A percentile compares a stretch with the other conserved stretches of the same genome.
Conservation (phyloP, 169 alveolate species). For the Plasmodium sp. region DNA sequence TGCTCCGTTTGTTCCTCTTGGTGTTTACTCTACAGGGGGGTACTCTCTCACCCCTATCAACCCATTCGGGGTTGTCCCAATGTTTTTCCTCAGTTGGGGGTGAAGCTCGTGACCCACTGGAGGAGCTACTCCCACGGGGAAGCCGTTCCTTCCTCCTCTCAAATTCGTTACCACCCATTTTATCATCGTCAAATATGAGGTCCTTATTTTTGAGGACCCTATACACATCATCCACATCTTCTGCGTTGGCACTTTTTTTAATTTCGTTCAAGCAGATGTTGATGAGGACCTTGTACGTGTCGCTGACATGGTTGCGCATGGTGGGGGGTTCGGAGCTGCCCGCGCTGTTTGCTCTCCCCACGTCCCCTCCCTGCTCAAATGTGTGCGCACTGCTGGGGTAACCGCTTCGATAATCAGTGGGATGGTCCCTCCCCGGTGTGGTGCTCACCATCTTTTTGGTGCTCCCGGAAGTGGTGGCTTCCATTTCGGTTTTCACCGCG, state of each 20-base stretch:
- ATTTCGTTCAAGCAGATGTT: constrained; percentile 49
- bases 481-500: not conserved
- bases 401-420: not conserved
- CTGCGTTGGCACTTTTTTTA: not conserved
- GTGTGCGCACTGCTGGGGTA: not conserved
- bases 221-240: not conserved
- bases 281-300: constrained; percentile 57
- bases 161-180: not conserved
- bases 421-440: not conserved
- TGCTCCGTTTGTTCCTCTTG: not conserved
- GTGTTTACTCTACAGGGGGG: not conserved
- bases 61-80: not conserved
- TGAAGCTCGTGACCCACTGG: not conserved
- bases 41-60: not conserved
- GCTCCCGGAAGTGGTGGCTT: not conserved
- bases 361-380: not conserved
- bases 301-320: constrained; percentile 17
- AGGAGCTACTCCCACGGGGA: not conserved
- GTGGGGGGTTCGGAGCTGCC: not conserved
- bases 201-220: constrained; percentile 9
- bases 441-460: not conserved
- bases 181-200: not conserved
- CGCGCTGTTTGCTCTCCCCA: not conserved
- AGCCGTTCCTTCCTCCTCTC: not conserved
- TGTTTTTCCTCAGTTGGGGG: not conserved